Evolutionary conservation across 2,329 filamentous ascomycete species (phyloP).

Genomic region (Daldinia sp.): DNA sequence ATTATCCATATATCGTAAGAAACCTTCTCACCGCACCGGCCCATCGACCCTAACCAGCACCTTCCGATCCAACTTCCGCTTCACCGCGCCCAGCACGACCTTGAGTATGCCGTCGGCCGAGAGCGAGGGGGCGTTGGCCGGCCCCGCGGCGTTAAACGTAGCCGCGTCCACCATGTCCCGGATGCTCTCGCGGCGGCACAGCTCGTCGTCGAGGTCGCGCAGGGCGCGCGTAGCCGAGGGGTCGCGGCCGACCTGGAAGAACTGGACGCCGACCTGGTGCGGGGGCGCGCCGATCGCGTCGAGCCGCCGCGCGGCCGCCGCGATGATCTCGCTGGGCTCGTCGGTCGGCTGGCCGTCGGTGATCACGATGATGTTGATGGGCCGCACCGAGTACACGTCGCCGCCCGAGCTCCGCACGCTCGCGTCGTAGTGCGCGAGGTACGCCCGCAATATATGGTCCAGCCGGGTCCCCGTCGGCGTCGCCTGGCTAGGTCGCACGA

Average conservation of each 20-base stretch:
- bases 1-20: not conserved
- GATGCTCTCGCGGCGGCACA: conserved; percentile 67
- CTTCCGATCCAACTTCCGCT: conserved; percentile 72
- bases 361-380: conserved; percentile 91
- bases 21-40: not conserved
- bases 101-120: conserved; percentile 82
- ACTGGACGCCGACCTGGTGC: conserved; percentile 92
- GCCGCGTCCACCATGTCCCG: conserved; percentile 95
- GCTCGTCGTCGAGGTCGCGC: conserved; percentile 78
- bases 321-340: conserved; percentile 78
- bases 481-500: conserved; percentile 70
- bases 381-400: conserved; percentile 68
- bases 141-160: conserved; percentile 71
- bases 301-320: conserved; percentile 75
- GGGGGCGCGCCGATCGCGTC: conserved; percentile 76
- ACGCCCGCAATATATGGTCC: conserved; percentile 77
- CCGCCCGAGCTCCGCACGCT: conserved; percentile 51
- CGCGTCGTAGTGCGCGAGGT: conserved; percentile 69
- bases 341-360: conserved; percentile 89
- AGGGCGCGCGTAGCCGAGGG: conserved; percentile 73
- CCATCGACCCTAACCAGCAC: conserved; percentile 26
- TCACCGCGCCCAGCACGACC: conserved; percentile 81
- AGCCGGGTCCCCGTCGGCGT: conserved; percentile 83
- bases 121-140: conserved; percentile 59
- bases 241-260: conserved; percentile 92